Evolutionary conservation across 202 grass and related monocot species (phyloP).

Genomic region (Sporobolus alterniflorus): DNA sequence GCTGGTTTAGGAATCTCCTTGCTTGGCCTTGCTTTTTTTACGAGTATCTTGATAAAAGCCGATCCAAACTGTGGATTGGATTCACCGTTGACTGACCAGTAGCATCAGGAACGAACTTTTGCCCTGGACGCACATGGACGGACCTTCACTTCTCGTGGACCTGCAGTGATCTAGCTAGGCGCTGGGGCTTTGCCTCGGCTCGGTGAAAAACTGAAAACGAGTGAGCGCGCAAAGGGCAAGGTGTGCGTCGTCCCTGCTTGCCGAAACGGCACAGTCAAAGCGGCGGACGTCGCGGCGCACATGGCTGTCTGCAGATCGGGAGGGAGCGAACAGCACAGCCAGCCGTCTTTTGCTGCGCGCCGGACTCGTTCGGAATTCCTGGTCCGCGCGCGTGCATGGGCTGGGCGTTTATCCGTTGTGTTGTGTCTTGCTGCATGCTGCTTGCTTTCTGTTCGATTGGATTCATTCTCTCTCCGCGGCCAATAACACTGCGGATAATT

Average conservation of each 20-base stretch:
- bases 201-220: not conserved
- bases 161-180: not conserved
- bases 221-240: not conserved
- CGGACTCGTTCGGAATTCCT: not conserved
- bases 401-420: not conserved
- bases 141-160: not conserved
- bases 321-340: no score
- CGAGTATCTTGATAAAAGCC: not conserved
- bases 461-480: not conserved
- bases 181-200: not conserved
- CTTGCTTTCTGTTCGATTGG: not conserved
- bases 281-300: not conserved
- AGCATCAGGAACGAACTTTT: not conserved
- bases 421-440: not conserved
- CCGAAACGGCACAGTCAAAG: not conserved
- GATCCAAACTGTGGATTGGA: not conserved
- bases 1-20: not conserved
- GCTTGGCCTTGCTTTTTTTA: not conserved
- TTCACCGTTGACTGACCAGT: not conserved
- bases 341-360: not conserved
- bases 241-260: not conserved
- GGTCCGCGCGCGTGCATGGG: not conserved
- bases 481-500: conserved; percentile 15
- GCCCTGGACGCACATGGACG: not conserved
- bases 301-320: not conserved